Evolutionary conservation across 306 rosid species (phyloP), one percentile per base, ranked within the genome.

Genomic region (Hippophae gyantsensis): DNA sequence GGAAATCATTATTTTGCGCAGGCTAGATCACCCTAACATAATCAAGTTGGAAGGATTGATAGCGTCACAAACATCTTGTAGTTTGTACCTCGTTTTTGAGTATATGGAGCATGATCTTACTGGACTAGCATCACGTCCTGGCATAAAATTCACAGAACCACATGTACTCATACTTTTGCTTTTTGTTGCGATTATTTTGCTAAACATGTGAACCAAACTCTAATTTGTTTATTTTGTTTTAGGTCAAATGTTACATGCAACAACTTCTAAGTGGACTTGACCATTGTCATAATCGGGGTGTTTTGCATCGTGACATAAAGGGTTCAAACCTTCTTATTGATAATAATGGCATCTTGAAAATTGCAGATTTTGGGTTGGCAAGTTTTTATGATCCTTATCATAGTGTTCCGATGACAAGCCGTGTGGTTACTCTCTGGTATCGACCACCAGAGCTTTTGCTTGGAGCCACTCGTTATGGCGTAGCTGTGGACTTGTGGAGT

Each of bases 91-190:
- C 72, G 73, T 90, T 67, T 83, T 90, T 76, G 95, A 87, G 78
- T 90, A 90, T 41, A 90, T 87, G 98, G 89, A 90, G 50, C 98
- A 90, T 54, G 98, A 90, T 76, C 96, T 90, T 63, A 87, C 98
- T 1, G 98, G 98, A 47, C 98, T 90, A 48, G 84, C 78, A 66
- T 72, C 96, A 32, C 62, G 61, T 52, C 96, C 94, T 13, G 77
- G 67, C 62, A 70, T 83, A 58, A 87, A 85, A 66, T 81, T 90
- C 75, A 72, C 84, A 8, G 95, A 90, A 78, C 86, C 98, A 18
- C 98, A 87, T 96, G 98, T 90, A 32, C 38, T 32, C 38, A 0
- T 32, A 2, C 38, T 2, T 32, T 32, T 32, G 38, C 5, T 32
- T 32, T 32, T 4, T 32, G 38, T 32, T 32, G 4, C 38, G 38